These are phyloP conservation scores for Flaveria trinervia DNA, from an alignment of 129 eudicot species.

Conservation along the genomic window DNA sequence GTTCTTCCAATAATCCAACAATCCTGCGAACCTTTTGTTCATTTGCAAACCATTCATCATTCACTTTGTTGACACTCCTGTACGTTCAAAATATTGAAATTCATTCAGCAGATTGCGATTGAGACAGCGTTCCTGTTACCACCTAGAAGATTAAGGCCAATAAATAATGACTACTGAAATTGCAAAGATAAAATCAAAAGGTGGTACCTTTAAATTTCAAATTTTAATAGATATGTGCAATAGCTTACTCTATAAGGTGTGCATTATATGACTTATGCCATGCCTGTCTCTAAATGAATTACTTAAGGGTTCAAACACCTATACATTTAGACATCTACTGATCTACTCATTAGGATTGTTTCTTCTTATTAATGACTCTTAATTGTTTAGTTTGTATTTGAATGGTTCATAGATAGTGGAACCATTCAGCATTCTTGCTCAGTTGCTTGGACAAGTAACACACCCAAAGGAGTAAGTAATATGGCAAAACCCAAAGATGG, in stretches of 20 bases:
- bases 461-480: no score
- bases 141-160: conserved; percentile 26
- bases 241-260: not conserved
- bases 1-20: conserved; percentile 74
- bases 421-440: not conserved
- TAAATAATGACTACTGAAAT: conserved; percentile 13
- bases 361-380: not conserved
- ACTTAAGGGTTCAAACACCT: not conserved
- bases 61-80: conserved; percentile 95
- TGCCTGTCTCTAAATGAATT: not conserved
- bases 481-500: not conserved
- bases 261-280: not conserved
- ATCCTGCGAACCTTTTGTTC: conserved; percentile 79
- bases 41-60: conserved; percentile 96
- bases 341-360: not conserved
- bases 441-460: not conserved
- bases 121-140: conserved; percentile 25
- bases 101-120: conserved; percentile 13
- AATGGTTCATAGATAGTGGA: not conserved
- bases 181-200: not conserved
- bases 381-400: not conserved
- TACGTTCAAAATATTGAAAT: conserved; percentile 30
- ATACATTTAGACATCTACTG: not conserved
- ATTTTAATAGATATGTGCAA: not conserved
- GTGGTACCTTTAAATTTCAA: not conserved